Evolutionary conservation across 805 yeast genomes (phyloP), one percentile per base, ranked within the genome.

Genomic region (Komagataella ulmi): DNA sequence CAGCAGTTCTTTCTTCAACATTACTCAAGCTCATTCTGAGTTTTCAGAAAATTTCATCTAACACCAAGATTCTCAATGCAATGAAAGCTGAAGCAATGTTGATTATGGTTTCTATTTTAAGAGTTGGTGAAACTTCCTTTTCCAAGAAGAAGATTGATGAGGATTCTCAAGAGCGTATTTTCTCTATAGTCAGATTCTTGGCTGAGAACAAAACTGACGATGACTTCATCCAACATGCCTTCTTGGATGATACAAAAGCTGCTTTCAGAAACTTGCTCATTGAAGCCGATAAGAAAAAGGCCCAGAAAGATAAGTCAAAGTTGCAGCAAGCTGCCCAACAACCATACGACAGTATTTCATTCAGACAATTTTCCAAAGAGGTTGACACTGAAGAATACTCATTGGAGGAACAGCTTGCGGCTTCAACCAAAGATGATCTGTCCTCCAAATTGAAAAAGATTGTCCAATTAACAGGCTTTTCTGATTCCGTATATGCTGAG

Each of bases 401-500:
- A 8, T 72, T 78, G 53, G 85, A 86, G 4, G 65, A 77, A 5
- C 21, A 24, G 12, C 21, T 18, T 14, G 69, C 75, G 6, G 77
- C 74, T 43, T 69, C 74, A 24, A 70, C 73, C 30, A 65, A 75
- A 6, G 85, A 77, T 59, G 79, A 80, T 49, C 70, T 82, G 55
- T 73, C 86, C 5, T 88, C 97, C 1, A 85, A 88, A 68, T 76
- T 93, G 62, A 85, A 81, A 66, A 89, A 88, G 66, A 86, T 95
- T 60, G 82, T 88, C 49, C 98, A 88, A 65, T 77, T 93, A 58
- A 91, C 99, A n/a, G 99, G 99, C 17, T 93, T 89, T 68, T 86
- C 97, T 0, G 99, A 93, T 66, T 96, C 98, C 18, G 95, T 93
- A 40, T 93, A 93, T 65, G 98, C 97, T 6, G 99, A 93, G 70